phyloP scores from a whole-genome alignment of 371 early-diverging fungal species.

The Conidiobolus incongruus region DNA sequence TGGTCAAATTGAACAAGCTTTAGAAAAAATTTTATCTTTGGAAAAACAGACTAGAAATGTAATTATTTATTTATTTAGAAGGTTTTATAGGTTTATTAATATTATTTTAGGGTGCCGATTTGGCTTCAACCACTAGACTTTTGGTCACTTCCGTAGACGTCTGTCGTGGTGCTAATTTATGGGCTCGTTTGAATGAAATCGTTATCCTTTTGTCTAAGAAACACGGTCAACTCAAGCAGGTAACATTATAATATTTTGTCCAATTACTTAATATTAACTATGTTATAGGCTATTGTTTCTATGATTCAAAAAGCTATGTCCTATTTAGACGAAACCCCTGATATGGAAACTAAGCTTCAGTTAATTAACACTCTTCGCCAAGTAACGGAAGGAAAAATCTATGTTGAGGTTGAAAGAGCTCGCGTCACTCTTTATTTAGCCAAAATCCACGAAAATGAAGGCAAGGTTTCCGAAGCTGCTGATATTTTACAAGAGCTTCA shows the following conservation, averaged over 20 bases:
- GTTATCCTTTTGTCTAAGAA: constrained; percentile 81
- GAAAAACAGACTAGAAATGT: constrained; percentile 85
- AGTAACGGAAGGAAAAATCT: constrained; percentile 97
- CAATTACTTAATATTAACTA: background rate
- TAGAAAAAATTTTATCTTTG: constrained; percentile 50
- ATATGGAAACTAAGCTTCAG: constrained; percentile 60
- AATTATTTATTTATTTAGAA: no score
- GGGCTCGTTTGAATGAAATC: constrained; percentile 73
- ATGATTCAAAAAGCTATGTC: constrained; percentile 91
- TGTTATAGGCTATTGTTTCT: constrained; percentile 56
- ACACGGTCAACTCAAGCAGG: constrained; percentile 84
- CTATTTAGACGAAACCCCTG: constrained; percentile 60
- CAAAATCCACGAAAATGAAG: constrained; percentile 76
- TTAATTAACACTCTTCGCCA: constrained; percentile 82
- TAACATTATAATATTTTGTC: no score
- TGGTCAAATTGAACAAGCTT: constrained; percentile 48
- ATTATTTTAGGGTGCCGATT: constrained; percentile 56
- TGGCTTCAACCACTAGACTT: constrained; percentile 68
- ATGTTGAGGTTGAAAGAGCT: constrained; percentile 93
- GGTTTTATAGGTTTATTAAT: no score
- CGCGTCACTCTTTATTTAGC: constrained; percentile 69
- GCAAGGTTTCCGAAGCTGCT: constrained; percentile 72
- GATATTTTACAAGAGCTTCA: constrained; percentile 91
- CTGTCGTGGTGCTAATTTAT: constrained; percentile 49
- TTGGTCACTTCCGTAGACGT: constrained; percentile 57